A percentile compares a stretch with the other conserved stretches of the same genome.
phyloP scores from a whole-genome alignment of 2,329 filamentous ascomycete genomes.

The Monosporascus sp. region DNA sequence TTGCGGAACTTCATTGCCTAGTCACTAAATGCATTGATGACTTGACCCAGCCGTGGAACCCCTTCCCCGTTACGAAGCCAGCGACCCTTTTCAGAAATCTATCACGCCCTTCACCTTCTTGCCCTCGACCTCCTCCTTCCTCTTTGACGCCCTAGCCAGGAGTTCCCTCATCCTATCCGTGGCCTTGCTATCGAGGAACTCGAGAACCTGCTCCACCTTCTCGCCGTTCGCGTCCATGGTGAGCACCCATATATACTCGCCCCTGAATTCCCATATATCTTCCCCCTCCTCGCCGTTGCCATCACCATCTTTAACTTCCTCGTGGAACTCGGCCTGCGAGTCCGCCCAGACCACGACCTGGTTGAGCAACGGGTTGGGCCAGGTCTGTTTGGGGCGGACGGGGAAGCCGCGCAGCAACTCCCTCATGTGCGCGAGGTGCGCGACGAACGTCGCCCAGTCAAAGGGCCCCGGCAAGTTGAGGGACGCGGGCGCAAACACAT shows the following conservation, averaged over 20 bases:
- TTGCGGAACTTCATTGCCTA: no score
- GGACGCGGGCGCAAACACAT: neutral
- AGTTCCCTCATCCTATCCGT: slow-evolving; percentile 2
- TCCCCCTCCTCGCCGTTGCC: slow-evolving; percentile 1
- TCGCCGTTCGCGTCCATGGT: slow-evolving; percentile 21
- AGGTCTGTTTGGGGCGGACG: slow-evolving; percentile 9
- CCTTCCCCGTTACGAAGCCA: no score
- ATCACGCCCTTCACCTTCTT: neutral
- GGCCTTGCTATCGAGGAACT: slow-evolving; percentile 27
- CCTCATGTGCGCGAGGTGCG: neutral
- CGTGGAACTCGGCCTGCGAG: slow-evolving; percentile 17
- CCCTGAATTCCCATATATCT: slow-evolving; percentile 21
- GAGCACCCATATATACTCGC: slow-evolving; percentile 28
- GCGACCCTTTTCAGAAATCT: neutral
- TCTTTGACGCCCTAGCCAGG: slow-evolving; percentile 1
- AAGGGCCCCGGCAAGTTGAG: neutral
- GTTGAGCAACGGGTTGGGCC: slow-evolving; percentile 13
- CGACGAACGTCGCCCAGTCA: neutral
- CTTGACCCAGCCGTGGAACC: no score
- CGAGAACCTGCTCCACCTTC: slow-evolving; percentile 21
- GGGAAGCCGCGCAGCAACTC: slow-evolving; percentile 14
- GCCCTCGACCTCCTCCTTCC: slow-evolving; percentile 1
- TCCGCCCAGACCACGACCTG: slow-evolving; percentile 24
- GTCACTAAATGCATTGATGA: no score
- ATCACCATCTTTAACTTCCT: slow-evolving; percentile 16